A percentile compares a stretch with the other conserved stretches of the same genome.
These are phyloP conservation scores for Pseudocercospora musae DNA, from an alignment of 2,329 filamentous ascomycete genomes.

Conservation along the genomic window DNA sequence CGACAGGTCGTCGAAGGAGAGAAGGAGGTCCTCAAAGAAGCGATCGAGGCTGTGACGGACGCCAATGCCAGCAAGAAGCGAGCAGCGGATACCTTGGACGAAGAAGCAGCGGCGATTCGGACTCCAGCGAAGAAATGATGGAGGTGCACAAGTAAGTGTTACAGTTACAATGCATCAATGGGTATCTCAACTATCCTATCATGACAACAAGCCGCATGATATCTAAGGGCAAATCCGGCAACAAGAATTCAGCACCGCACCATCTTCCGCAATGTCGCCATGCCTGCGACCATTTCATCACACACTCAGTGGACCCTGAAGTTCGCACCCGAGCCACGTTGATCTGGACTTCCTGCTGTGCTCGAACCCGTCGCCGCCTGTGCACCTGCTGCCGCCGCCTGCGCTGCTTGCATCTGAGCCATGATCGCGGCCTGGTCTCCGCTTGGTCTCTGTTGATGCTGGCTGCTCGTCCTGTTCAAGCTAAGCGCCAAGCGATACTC, in stretches of 20 bases:
- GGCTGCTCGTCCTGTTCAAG: slow-evolving; percentile 18
- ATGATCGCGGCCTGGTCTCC: slow-evolving; percentile 26
- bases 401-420: slow-evolving; percentile 14
- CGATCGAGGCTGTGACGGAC: slow-evolving; percentile 34
- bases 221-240: background rate
- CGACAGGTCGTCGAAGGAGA: slow-evolving; percentile 67
- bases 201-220: slow-evolving; percentile 12
- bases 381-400: slow-evolving; percentile 8
- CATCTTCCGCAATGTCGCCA: background rate
- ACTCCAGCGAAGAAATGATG: slow-evolving; percentile 21
- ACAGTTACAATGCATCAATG: slow-evolving; percentile 19
- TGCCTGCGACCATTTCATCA: background rate
- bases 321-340: background rate
- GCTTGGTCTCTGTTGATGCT: slow-evolving; percentile 18
- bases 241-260: slow-evolving; percentile 2
- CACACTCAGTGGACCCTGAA: background rate
- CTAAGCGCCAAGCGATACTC: slow-evolving; percentile 62
- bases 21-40: slow-evolving; percentile 62
- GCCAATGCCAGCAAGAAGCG: slow-evolving; percentile 22
- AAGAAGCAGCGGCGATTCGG: slow-evolving; percentile 22
- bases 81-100: slow-evolving; percentile 22
- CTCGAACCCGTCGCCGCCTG: background rate
- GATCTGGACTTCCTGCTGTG: background rate
- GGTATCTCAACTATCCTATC: slow-evolving; percentile 30
- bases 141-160: background rate